Conservation (phyloP, 2,329 filamentous ascomycete species). For the Phialophora verrucosa region DNA sequence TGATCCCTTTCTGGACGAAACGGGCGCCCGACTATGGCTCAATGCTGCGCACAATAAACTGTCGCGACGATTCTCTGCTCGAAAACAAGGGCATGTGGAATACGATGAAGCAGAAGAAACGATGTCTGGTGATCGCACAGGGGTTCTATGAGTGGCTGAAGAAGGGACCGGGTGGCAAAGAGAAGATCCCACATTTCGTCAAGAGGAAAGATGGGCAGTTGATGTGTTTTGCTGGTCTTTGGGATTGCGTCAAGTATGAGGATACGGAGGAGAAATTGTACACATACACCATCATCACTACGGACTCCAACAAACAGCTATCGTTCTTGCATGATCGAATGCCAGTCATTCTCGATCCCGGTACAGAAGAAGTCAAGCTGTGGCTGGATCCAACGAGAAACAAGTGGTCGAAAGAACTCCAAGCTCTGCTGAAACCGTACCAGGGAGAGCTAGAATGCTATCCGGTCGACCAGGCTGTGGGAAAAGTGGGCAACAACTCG, state of each 20-base stretch:
- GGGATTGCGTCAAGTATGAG: constrained; percentile 85
- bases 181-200: constrained; percentile 83
- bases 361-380: constrained; percentile 68
- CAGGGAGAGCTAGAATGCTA: constrained; percentile 81
- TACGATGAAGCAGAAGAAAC: constrained; percentile 84
- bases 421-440: constrained; percentile 79
- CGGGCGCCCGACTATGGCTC: constrained; percentile 76
- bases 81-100: constrained; percentile 85
- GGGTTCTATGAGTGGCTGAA: constrained; percentile 98
- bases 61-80: constrained; percentile 82
- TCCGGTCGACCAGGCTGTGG: constrained; percentile 84
- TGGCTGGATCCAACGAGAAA: constrained; percentile 78
- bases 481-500: constrained; percentile 92
- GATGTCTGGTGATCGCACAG: constrained; percentile 85
- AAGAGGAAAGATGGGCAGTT: constrained; percentile 80
- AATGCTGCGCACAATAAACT: constrained; percentile 91
- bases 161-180: constrained; percentile 70
- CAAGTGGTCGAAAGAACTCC: constrained; percentile 79
- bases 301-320: constrained; percentile 79
- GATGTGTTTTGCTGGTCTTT: constrained; percentile 89
- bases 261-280: constrained; percentile 75
- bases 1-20: constrained; percentile 94
- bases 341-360: constrained; percentile 87
- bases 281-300: constrained; percentile 94
- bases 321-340: constrained; percentile 91